Base-by-base conservation (phyloP, 2,329 filamentous ascomycete genomes). In the Penicillium olsonii region DNA sequence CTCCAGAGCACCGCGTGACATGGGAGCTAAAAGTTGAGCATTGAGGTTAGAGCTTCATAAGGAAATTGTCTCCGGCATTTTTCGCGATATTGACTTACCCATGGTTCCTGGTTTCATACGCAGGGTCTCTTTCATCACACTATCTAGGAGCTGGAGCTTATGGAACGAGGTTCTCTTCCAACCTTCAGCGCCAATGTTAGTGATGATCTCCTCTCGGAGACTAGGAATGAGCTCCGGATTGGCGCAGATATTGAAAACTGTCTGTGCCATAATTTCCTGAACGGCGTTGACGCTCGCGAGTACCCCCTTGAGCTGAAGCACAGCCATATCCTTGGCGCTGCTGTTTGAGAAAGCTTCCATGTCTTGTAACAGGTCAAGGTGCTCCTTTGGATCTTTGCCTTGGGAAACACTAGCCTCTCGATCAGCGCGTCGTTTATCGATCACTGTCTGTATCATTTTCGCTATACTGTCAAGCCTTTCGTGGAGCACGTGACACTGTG, bases 101-200 rank as follows among this genome's bases (percentile, higher is more conserved):
- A 43, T 42, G 12, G 15, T 22, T 4, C 34, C 29, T 18, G 45
- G 45, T 14, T 52, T 48, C 24, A 56, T 14, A 6, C 48, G 31
- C 35, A 50, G 53, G 5, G 26, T 33, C 17, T 56, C 53, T 26
- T 55, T 50, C 4, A 56, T n/a, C 6, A 54, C 22, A 29, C 42
- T 54, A 22, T 56, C 50, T 48, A 56, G 48, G 18, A 49, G 12
- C 7, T 49, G 39, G 18, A 56, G 24, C 24, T 26, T 26, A 10
- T 26, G 24, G 24, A 26, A 37, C 11, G 51, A 17, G 4, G 48
- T 27, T 17, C 45, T 45, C 5, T 18, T 43, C 51, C 44, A 47
- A 3, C 51, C 45, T 4, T 34, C 14, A 14, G 20, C 37, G 27
- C 18, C 17, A 17, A 22, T 20, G 8, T 41, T 19, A 2, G 17